These are phyloP conservation scores for Tylopilus cervinicoccineus DNA, from an alignment of 768 basidiomycete genomes.

Conservation along the genomic window DNA sequence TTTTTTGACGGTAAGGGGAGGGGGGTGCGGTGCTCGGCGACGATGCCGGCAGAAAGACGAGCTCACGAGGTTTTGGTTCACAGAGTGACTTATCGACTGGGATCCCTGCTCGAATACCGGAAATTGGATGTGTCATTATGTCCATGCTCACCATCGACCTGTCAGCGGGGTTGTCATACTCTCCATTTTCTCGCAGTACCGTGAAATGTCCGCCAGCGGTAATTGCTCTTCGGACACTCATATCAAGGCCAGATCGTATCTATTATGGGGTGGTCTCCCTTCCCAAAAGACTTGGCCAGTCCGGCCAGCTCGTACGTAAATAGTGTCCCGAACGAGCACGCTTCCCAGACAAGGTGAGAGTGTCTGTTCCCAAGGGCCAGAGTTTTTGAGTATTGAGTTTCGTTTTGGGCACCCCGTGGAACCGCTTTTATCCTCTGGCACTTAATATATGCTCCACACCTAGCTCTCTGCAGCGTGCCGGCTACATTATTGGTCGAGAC, in stretches of 20 bases:
- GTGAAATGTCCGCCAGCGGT: slow-evolving; percentile 29
- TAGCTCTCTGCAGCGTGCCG: slow-evolving; percentile 1
- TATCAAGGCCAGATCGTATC: slow-evolving; percentile 22
- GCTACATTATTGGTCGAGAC: slow-evolving; percentile 6
- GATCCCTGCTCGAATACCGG: slow-evolving; percentile 20
- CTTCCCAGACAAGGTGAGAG: slow-evolving; percentile 26
- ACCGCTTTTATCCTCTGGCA: not conserved
- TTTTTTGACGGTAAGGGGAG: slow-evolving; percentile 13
- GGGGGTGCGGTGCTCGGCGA: slow-evolving; percentile 19
- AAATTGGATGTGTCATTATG: slow-evolving; percentile 21
- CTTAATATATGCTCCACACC: slow-evolving; percentile 1
- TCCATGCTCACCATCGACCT: slow-evolving; percentile 6
- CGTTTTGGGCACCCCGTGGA: not conserved
- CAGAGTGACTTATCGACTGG: slow-evolving; percentile 10
- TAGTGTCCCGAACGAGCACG: slow-evolving; percentile 9
- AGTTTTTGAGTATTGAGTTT: slow-evolving; percentile 21
- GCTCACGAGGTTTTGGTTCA: slow-evolving; percentile 6
- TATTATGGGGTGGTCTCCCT: slow-evolving; percentile 21
- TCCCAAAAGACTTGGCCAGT: slow-evolving; percentile 16
- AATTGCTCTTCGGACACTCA: slow-evolving; percentile 27
- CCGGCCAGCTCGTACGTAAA: slow-evolving; percentile 24
- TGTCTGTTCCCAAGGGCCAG: slow-evolving; percentile 9
- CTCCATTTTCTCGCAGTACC: slow-evolving; percentile 25
- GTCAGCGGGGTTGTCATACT: slow-evolving; percentile 12
- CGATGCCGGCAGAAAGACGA: slow-evolving; percentile 2